Evolutionary conservation across 108 stramenopile genomes (phyloP), one percentile per base, ranked within the genome.

Genomic region (Thalassiosira profunda): DNA sequence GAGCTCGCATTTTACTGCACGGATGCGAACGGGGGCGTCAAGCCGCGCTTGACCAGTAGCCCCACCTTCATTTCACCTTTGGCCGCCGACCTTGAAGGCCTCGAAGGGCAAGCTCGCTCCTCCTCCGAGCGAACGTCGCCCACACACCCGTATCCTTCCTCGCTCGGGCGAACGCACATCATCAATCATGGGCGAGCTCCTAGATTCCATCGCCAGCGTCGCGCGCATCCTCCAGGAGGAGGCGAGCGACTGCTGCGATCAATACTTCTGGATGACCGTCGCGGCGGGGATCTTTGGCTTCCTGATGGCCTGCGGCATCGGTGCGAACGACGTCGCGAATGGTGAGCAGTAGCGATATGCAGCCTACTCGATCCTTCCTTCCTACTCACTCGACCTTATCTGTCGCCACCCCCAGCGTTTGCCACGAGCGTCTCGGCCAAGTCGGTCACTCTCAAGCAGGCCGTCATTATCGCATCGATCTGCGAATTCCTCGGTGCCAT

Each of bases 261-360:
- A 84, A 58, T 79, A 51, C 33, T 64, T 67, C 15, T 85, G 81
- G 81, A 76, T 83, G 18, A 66, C 78, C 35, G 54, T 83, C 41
- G 58, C 63, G 14, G 84, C 57, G 10, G 67, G 78, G 20, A 72
- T 85, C 29, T 63, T 75, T 45, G 82, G 75, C 6, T 83, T 86
- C 53, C 21, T 63, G 33, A 68, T 58, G 20, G 78, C 70, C 14
- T 83, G 51, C 44, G 70, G 71, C 30, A 86, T 86, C 28, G 91
- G 91, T 40, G 91, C 89, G 5, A 90, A 92, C 55, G 89, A 92
- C 58, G 89, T 90, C 24, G 88, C 88, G 53, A 93, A 93, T 45
- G 51, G 51, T 52, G 51, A 52, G 51, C 34, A n/a, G n/a, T n/a
- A n/a, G 29, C 6, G 43, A 44, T 44, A 44, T 20, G 20, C 43